These are phyloP conservation scores for Vitis cinerea DNA, from an alignment of 164 flowering plant species.

Conservation along the genomic window DNA sequence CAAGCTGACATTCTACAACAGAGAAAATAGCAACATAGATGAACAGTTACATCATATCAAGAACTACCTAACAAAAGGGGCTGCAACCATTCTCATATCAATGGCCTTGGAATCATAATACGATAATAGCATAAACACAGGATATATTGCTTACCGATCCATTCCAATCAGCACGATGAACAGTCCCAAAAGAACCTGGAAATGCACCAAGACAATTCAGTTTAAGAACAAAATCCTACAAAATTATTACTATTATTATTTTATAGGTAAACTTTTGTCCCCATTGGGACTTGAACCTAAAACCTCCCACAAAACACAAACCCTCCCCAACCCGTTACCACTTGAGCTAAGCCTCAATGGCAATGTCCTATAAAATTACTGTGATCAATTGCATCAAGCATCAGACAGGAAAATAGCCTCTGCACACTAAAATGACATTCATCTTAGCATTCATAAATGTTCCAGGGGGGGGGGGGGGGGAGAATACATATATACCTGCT, in stretches of 20 bases:
- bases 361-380: neutral
- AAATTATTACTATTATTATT: too few species aligned
- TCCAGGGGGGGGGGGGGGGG: neutral
- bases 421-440: neutral
- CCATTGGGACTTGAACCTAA: too few species aligned
- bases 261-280: too few species aligned
- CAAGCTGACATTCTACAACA: neutral
- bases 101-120: too few species aligned
- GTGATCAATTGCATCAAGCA: neutral
- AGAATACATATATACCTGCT: constrained; percentile 53
- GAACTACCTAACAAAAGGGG: too few species aligned
- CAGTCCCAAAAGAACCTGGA: constrained; percentile 99
- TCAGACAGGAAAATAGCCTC: neutral
- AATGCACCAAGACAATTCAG: constrained; percentile 2
- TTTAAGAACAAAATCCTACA: neutral
- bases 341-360: too few species aligned
- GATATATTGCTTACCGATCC: constrained; percentile 70
- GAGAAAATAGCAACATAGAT: neutral
- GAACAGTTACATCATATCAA: too few species aligned
- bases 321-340: too few species aligned
- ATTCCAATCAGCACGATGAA: constrained; percentile 99
- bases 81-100: neutral
- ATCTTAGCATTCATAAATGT: neutral
- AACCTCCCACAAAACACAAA: too few species aligned
- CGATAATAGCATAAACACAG: neutral